Base-by-base conservation (phyloP, 1,284 basidiomycete genomes). In the Sparassis latifolia region DNA sequence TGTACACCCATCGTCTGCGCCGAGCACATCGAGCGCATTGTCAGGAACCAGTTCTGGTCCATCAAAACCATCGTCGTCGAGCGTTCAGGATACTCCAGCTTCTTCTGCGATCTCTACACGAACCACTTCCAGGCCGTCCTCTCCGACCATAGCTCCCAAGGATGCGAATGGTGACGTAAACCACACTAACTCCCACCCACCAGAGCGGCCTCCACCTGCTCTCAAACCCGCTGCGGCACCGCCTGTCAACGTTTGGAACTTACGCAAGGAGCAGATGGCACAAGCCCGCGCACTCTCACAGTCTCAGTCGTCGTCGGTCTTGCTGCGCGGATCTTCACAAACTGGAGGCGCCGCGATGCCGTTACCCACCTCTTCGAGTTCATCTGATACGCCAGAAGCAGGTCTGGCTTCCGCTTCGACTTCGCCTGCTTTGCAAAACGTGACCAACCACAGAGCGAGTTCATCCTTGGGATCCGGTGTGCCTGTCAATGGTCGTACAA, bases 221-320 rank as follows among this genome's bases (percentile, higher is more conserved):
- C 53, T 45, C 54, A 57, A 55, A 44, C 50, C 54, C 41, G 10
- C 58, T 28, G 10, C 56, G 52, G 52, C 62, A 5, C 66, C 71
- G 37, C 55, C 62, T 2, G 60, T 65, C 42, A 80, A 80, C 56
- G 68, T 78, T 3, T 82, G 79, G 79, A 69, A 67, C 55, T 57
- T 70, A 50, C 70, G 78, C 20, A 77, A 69, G 53, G 76, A 77
- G 55, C 72, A 77, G 53, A 72, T 75, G 67, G 70, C 70, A 35
- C 68, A 65, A 48, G 58, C 62, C 48, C 66, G 65, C n/a, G 54
- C 60, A 5, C 35, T 37, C 35, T 37, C 35, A 12, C 35, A 37
- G 35, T 37, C 35, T 37, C 35, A 12, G 7, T 12, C 35, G 7
- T 12, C 54, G 47, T 31, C 47, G 44, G 38, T 42, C 7, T 33